These are phyloP conservation scores for Saturnispora galanensis DNA, from an alignment of 805 yeast genomes.

Conservation along the genomic window DNA sequence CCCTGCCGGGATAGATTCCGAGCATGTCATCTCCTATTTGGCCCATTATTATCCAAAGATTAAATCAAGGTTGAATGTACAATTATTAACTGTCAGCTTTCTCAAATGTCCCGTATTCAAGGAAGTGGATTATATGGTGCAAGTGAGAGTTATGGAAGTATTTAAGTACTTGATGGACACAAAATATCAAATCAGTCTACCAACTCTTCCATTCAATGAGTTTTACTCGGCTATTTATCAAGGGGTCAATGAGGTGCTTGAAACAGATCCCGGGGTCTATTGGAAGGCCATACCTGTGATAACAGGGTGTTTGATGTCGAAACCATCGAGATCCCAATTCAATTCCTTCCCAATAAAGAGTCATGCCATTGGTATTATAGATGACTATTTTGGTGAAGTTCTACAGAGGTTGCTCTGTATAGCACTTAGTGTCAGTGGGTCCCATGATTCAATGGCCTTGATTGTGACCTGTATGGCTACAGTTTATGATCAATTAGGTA, in stretches of 20 bases:
- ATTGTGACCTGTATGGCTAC: conserved; percentile 3
- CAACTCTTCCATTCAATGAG: conserved; percentile 35
- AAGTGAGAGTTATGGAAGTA: conserved; percentile 33
- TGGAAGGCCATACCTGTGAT: conserved; percentile 42
- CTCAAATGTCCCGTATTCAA: conserved; percentile 31
- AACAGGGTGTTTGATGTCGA: conserved; percentile 35
- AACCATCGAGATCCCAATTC: conserved; percentile 17
- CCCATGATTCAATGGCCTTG: conserved; percentile 12
- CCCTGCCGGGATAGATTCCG: conserved; percentile 18
- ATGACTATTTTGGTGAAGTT: conserved; percentile 6
- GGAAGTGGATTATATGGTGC: conserved; percentile 7
- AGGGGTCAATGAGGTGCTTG: neutral
- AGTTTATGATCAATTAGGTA: neutral
- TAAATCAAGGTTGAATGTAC: conserved; percentile 37
- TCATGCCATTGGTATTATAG: conserved; percentile 18
- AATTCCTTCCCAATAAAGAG: conserved; percentile 21
- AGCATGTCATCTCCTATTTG: conserved; percentile 33
- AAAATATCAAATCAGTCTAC: conserved; percentile 38
- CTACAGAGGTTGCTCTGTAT: neutral
- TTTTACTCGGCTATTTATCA: conserved; percentile 28
- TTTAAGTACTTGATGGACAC: conserved; percentile 36
- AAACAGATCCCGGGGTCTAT: conserved; percentile 14
- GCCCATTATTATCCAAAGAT: conserved; percentile 43
- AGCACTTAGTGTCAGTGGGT: neutral
- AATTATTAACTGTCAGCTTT: conserved; percentile 34